A percentile compares a stretch with the other conserved stretches of the same genome.
These are phyloP conservation scores for Nicotiana rustica DNA, from an alignment of 305 asterid species.

Conservation along the genomic window DNA sequence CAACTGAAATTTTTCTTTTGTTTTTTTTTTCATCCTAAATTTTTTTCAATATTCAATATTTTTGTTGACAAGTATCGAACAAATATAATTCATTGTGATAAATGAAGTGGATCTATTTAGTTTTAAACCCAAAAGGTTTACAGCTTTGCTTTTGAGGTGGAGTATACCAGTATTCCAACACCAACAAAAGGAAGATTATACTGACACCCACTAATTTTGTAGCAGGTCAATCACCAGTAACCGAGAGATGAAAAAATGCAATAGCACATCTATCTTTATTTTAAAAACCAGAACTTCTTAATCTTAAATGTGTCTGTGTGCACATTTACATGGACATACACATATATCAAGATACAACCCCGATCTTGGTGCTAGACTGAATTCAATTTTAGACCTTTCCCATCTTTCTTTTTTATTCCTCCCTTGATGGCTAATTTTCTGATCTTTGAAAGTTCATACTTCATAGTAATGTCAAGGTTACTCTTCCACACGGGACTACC, in stretches of 20 bases:
- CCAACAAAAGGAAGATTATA: neutral
- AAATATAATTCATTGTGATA: too few relatives aligned
- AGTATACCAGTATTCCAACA: neutral
- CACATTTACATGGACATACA: neutral
- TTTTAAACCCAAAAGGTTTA: neutral
- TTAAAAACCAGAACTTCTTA: neutral
- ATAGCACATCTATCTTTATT: neutral
- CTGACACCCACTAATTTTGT: neutral
- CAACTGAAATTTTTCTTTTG: too few relatives aligned
- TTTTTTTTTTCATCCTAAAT: too few relatives aligned
- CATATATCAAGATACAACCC: neutral
- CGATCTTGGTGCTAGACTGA: neutral
- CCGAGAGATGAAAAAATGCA: neutral
- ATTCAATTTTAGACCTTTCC: neutral
- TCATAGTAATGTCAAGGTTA: neutral
- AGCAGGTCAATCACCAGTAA: neutral
- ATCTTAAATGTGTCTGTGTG: neutral
- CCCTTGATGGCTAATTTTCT: neutral
- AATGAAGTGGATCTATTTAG: too few relatives aligned
- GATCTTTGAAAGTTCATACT: neutral
- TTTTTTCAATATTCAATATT: too few relatives aligned
- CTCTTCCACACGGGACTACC: too few relatives aligned
- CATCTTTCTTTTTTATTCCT: neutral
- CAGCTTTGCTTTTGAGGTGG: neutral
- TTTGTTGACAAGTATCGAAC: too few relatives aligned